Evolutionary conservation across 768 basidiomycete species (phyloP).

Genomic region (Calvatia gigantea): DNA sequence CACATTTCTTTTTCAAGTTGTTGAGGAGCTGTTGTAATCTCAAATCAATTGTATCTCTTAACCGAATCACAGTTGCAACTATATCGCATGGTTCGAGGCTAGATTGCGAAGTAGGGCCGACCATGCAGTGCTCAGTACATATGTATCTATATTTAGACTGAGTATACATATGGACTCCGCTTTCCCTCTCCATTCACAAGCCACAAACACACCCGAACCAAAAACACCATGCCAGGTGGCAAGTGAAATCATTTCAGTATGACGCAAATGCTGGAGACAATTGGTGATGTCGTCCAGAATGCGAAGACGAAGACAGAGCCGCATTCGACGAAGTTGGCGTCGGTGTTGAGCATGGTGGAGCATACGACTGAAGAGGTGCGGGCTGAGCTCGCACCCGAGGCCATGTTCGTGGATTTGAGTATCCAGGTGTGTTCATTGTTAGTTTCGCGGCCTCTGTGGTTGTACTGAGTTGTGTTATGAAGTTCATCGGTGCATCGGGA

Average conservation of each 20-base stretch:
- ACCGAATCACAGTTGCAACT: too few species aligned
- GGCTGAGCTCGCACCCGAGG: conserved; percentile 20
- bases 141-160: too few species aligned
- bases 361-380: conserved; percentile 29
- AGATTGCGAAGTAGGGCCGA: too few species aligned
- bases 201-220: too few species aligned
- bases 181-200: too few species aligned
- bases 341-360: neutral
- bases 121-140: too few species aligned
- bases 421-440: conserved; percentile 41
- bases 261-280: conserved; percentile 12
- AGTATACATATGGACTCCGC: too few species aligned
- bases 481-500: conserved; percentile 72
- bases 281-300: conserved; percentile 21
- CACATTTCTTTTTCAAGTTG: too few species aligned
- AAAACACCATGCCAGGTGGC: conserved; percentile 8
- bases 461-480: conserved; percentile 2
- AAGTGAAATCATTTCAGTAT: conserved; percentile 8
- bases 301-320: conserved; percentile 26
- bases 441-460: neutral
- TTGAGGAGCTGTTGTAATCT: too few species aligned
- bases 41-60: too few species aligned
- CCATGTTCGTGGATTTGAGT: conserved; percentile 52
- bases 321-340: conserved; percentile 18
- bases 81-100: too few species aligned